Percentiles rank a stretch among this genome's conserved stretches.
Conservation (phyloP, 2,329 filamentous ascomycete genomes). For the Kalmusia sp. region DNA sequence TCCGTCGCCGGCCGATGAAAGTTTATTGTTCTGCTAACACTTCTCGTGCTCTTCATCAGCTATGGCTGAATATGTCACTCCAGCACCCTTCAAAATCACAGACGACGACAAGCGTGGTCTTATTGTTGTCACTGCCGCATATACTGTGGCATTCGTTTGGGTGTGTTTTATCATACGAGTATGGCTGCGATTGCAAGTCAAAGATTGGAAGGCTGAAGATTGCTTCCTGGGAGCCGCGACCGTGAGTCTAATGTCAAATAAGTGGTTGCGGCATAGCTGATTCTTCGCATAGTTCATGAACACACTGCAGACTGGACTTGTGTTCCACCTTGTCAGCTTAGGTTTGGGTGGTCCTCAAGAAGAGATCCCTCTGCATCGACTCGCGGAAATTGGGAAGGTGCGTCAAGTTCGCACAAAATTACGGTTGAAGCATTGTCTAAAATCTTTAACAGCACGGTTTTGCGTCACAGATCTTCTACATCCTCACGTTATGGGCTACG, state of each 20-base stretch:
- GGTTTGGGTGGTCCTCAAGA: slow-evolving; percentile 33
- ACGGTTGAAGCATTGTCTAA: background rate
- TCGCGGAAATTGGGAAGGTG: slow-evolving; percentile 36
- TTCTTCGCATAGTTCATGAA: too few species aligned
- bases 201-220: slow-evolving; percentile 42
- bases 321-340: slow-evolving; percentile 31
- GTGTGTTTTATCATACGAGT: slow-evolving; percentile 38
- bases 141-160: slow-evolving; percentile 38
- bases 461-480: slow-evolving; percentile 38
- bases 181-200: slow-evolving; percentile 33
- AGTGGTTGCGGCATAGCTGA: slow-evolving; percentile 11
- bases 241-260: too few species aligned
- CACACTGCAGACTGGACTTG: slow-evolving; percentile 24
- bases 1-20: too few species aligned
- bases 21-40: too few species aligned
- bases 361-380: slow-evolving; percentile 19
- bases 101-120: slow-evolving; percentile 41
- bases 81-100: slow-evolving; percentile 39
- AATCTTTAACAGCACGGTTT: slow-evolving; percentile 32
- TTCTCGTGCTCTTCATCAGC: too few species aligned
- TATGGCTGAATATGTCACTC: slow-evolving; percentile 21
- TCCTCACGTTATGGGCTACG: slow-evolving; percentile 34
- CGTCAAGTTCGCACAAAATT: slow-evolving; percentile 1
- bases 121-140: slow-evolving; percentile 37
- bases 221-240: slow-evolving; percentile 32